Evolutionary conservation across 352 stramenopile species (phyloP), one percentile per base, ranked within the genome.

Genomic region (Phytopythium aichiense): DNA sequence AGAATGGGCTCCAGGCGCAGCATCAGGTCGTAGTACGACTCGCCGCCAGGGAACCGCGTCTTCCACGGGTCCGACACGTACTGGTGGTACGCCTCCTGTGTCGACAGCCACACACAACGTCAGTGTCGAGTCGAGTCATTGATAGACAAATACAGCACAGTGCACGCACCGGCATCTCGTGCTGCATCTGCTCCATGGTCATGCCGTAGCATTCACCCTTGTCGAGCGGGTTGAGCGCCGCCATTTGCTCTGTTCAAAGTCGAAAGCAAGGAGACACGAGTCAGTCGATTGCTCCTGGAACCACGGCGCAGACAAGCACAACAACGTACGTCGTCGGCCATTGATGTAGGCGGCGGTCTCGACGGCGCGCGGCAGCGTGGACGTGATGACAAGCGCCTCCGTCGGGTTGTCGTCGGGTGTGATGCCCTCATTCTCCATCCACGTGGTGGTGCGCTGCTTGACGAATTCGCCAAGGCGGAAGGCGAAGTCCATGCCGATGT

Each of bases 11-110:
- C 82, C 25, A 98, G 71, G 20, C 94, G 87, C 63, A 96, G 71
- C 76, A 98, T 98, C 30, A 98, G 87, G 68, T 98, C 94, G 49
- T 93, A 83, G 71, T 98, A 98, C 9, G 89, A 97, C 74, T 98
- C 94, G 58, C 92, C 94, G 18, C 92, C 91, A 0, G 88, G 89
- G 58, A 94, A 94, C 16, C 85, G 82, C 49, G 85, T 91, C 58
- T 88, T 84, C 79, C 79, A 92, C 50, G 82, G 85, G 58, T 94
- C 82, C 22, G 78, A 69, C 58, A 79, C 63, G 68, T 88, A 94
- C 12, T 81, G 72, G 5, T 84, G 67, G 65, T 79, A 89, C 0
- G 81, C 83, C 20, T 94, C 85, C 37, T 88, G 68, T 58, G 31
- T 0, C 5, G 38, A 4, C 15, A 8, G 33, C 4, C 25, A 56